phyloP scores from a whole-genome alignment of 192 early-diverging fungal genomes.

The Lunasporangiospora selenospora region DNA sequence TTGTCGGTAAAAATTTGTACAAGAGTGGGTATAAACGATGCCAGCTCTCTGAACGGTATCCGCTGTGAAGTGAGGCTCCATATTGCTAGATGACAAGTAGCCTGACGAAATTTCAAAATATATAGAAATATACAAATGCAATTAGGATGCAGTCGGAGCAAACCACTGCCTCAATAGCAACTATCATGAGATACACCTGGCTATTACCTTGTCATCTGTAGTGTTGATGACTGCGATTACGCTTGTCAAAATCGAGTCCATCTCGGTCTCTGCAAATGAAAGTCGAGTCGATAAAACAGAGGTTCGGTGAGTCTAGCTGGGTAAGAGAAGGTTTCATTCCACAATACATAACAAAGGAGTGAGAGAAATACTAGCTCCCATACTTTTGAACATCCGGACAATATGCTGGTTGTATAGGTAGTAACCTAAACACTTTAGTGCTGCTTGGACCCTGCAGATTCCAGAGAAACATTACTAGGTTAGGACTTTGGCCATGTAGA shows the following conservation, averaged over 20 bases:
- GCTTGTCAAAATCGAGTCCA: constrained; percentile 1
- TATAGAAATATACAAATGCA: not conserved
- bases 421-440: constrained; percentile 12
- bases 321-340: no score
- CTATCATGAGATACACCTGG: no score
- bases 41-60: constrained; percentile 3
- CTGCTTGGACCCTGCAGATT: constrained; percentile 12
- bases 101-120: not conserved
- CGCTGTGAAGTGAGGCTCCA: constrained; percentile 8
- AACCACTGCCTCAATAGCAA: no score
- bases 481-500: not conserved
- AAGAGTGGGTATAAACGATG: constrained; percentile 11
- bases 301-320: no score
- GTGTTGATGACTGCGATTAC: constrained; percentile 12
- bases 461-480: not conserved
- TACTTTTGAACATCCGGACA: constrained; percentile 21
- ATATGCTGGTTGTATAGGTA: constrained; percentile 18
- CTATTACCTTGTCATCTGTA: constrained; percentile 13
- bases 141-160: no score
- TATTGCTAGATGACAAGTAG: constrained; percentile 16
- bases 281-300: no score
- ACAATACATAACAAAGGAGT: no score
- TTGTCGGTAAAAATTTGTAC: constrained; percentile 16
- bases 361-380: no score
- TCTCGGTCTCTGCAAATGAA: constrained; percentile 20